Evolutionary conservation across 1,139 yeast species (phyloP).

Genomic region (Scheffersomyces lignicola): DNA sequence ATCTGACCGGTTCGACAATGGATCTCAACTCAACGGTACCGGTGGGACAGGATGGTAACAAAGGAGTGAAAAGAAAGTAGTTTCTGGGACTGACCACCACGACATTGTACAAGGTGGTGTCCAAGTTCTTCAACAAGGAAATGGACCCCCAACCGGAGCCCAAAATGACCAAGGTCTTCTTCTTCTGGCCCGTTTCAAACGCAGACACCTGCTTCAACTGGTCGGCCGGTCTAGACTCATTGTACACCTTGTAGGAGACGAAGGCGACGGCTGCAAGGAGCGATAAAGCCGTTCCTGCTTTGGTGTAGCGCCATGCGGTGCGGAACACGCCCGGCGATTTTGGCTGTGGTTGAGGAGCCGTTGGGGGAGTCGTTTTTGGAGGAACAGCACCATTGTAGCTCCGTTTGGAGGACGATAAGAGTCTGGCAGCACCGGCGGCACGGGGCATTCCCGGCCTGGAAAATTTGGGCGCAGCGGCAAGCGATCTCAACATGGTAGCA

Average conservation of each 20-base stretch:
- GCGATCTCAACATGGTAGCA: no score
- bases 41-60: constrained; percentile 90
- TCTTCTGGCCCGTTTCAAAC: constrained; percentile 67
- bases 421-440: constrained; percentile 17
- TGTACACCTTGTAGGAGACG: constrained; percentile 56
- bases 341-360: constrained; percentile 11
- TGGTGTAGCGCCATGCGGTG: constrained; percentile 31
- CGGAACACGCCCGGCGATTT: constrained; percentile 19
- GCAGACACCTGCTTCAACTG: constrained; percentile 58
- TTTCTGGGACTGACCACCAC: constrained; percentile 91
- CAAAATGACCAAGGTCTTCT: constrained; percentile 83
- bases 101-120: constrained; percentile 83
- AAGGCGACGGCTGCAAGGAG: constrained; percentile 44
- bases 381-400: constrained; percentile 8
- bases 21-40: constrained; percentile 92
- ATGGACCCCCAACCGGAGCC: constrained; percentile 97
- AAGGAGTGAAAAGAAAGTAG: constrained; percentile 91
- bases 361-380: constrained; percentile 10
- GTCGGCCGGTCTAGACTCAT: constrained; percentile 59
- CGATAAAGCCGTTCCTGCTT: constrained; percentile 27
- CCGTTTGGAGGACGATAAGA: constrained; percentile 18
- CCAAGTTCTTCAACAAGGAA: constrained; percentile 78
- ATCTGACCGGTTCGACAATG: constrained; percentile 81
- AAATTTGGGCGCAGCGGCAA: constrained; percentile 4
- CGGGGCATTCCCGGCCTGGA: constrained; percentile 10